A percentile compares a stretch with the other conserved stretches of the same genome.
Conservation (phyloP, 1,139 yeast genomes). For the Kodamaea plutei region DNA sequence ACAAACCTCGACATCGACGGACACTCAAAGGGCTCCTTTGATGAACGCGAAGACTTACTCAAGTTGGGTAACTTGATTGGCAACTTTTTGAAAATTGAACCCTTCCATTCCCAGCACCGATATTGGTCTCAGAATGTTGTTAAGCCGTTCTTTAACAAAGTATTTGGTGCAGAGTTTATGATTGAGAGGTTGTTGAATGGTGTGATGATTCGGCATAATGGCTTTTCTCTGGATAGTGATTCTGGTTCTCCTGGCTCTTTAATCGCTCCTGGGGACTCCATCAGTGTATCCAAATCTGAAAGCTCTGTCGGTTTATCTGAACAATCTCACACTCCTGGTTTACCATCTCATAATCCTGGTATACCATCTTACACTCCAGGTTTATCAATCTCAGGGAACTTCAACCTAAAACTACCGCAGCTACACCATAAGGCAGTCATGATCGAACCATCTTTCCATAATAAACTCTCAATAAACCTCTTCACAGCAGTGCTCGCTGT, state of each 20-base stretch:
- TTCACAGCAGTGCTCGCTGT: conserved; percentile 66
- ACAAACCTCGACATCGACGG: conserved; percentile 57
- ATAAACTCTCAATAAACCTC: conserved; percentile 55
- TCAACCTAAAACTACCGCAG: conserved; percentile 56
- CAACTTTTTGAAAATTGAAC: conserved; percentile 56
- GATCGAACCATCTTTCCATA: conserved; percentile 58
- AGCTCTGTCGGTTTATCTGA: conserved; percentile 3
- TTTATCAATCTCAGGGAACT: no score
- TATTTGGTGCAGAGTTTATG: conserved; percentile 38
- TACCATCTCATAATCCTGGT: no score
- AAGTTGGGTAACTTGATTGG: conserved; percentile 51
- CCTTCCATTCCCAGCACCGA: conserved; percentile 46
- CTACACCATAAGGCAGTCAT: conserved; percentile 55
- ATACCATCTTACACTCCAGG: no score
- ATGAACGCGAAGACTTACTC: conserved; percentile 45
- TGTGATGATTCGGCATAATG: conserved; percentile 53
- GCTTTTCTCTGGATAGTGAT: conserved; percentile 32
- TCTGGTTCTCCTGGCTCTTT: no score
- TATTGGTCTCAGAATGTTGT: conserved; percentile 47
- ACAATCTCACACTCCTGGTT: no score
- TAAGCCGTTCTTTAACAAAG: conserved; percentile 40
- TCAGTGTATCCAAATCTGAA: no score
- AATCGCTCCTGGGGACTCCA: no score
- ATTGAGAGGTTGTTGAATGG: conserved; percentile 40
- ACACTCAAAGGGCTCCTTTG: conserved; percentile 30